Evolutionary conservation across 1,284 basidiomycete genomes (phyloP).

Genomic region (Tilletiopsis washingtonensis): DNA sequence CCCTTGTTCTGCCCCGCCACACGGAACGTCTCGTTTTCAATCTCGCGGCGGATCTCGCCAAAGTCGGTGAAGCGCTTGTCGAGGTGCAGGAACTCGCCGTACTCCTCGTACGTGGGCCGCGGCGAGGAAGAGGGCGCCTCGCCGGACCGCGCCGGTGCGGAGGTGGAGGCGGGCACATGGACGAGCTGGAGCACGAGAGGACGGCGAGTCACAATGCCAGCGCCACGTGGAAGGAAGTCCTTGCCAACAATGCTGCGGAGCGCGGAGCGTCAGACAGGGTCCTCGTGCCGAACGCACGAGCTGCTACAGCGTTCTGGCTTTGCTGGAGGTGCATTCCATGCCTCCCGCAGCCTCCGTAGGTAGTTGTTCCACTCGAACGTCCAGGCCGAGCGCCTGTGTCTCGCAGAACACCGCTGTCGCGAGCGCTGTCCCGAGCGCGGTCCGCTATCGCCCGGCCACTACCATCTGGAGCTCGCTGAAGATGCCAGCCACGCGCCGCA

Average conservation of each 20-base stretch:
- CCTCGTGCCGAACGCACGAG: too few species aligned
- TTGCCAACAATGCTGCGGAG: conserved; percentile 62
- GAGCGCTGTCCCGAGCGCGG: too few species aligned
- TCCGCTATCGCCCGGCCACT: too few species aligned
- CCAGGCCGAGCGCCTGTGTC: too few species aligned
- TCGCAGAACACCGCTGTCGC: too few species aligned
- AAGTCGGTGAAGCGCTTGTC: conserved; percentile 96
- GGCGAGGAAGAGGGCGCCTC: conserved; percentile 46
- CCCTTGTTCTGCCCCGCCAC: conserved; percentile 99
- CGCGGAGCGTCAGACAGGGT: too few species aligned
- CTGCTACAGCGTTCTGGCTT: too few species aligned
- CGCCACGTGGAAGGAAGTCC: conserved; percentile 88
- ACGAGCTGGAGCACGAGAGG: conserved; percentile 92
- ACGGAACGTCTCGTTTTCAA: conserved; percentile 93
- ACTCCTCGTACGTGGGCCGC: conserved; percentile 56
- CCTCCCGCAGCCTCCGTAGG: too few species aligned
- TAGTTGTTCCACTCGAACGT: too few species aligned
- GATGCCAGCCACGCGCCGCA: too few species aligned
- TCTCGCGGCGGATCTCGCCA: conserved; percentile 83
- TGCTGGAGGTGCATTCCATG: too few species aligned
- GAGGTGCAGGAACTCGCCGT: conserved; percentile 92
- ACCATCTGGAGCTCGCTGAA: too few species aligned
- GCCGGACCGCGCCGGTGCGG: neutral
- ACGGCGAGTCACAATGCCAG: conserved; percentile 88
- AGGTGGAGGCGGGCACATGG: conserved; percentile 54